Evolutionary conservation across 2,329 filamentous ascomycete species (phyloP).

Genomic region (Tolypocladium sp.): DNA sequence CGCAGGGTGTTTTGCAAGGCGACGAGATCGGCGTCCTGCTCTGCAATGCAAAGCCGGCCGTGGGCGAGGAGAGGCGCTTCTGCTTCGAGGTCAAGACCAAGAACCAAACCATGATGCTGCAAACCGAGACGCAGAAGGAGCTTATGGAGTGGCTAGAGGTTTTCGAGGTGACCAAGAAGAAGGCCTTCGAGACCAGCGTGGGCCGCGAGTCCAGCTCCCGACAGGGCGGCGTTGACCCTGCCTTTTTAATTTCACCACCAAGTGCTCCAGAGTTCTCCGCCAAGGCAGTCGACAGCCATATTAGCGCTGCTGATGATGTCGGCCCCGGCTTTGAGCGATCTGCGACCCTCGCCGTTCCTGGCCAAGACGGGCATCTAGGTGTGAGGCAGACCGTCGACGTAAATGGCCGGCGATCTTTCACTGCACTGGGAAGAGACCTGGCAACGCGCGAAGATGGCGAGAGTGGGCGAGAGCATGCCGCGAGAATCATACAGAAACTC

Average conservation of each 20-base stretch:
- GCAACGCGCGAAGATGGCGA: conserved; percentile 58
- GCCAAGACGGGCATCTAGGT: conserved; percentile 42
- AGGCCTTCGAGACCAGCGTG: conserved; percentile 69
- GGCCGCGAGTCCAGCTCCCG: conserved; percentile 37
- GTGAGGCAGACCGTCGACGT: conserved; percentile 68
- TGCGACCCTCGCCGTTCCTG: conserved; percentile 55
- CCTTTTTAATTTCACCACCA: conserved; percentile 87
- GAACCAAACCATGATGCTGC: conserved; percentile 77
- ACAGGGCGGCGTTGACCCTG: conserved; percentile 53
- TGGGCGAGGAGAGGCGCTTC: conserved; percentile 87
- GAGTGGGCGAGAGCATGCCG: conserved; percentile 68
- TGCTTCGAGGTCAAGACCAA: conserved; percentile 99
- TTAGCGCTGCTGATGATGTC: conserved; percentile 38
- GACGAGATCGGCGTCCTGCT: conserved; percentile 93
- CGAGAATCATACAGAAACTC: conserved; percentile 85
- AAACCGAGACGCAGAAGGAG: conserved; percentile 86
- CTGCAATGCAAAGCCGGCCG: conserved; percentile 84
- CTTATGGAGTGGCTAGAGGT: conserved; percentile 92
- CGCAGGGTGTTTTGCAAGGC: conserved; percentile 83
- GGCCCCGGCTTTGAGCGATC: conserved; percentile 42
- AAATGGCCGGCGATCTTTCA: conserved; percentile 46
- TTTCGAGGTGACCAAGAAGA: conserved; percentile 90
- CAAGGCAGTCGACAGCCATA: conserved; percentile 59
- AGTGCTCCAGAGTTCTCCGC: conserved; percentile 86
- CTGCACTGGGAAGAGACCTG: conserved; percentile 36